Evolutionary conservation across 176 grass and related monocot species (phyloP), one percentile per base, ranked within the genome.

Genomic region (Oryza australiensis): DNA sequence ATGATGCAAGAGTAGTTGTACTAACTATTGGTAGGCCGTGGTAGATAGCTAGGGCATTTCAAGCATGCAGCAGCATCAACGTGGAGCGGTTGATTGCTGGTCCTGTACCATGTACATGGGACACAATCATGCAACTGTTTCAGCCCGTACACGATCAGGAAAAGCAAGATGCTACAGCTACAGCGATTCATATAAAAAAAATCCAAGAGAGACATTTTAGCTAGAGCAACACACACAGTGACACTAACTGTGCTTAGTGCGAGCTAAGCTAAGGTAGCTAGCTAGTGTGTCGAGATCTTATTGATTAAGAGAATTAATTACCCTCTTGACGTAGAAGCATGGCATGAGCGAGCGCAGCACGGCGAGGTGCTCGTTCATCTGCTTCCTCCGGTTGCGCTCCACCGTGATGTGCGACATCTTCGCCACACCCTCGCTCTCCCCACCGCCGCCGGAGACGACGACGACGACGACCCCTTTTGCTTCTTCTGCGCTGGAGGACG

Each of bases 361-460:
- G 49, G 76, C 20, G 63, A 95, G 79, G 70, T 92, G 88, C 64
- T 92, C 90, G 34, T 95, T 95, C 93, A 90, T 95, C 71, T 95
- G 93, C 90, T 95, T 95, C 90, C 93, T 90, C 78, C 93, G 87
- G 85, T 95, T 95, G 55, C 93, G 93, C 93, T 95, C 93, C 70
- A 95, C 93, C 55, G 93, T 70, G 37, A 95, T 92, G 83, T 95
- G 93, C 62, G 90, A 90, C 3, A 79, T 77, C 85, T 88, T 92
- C 30, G 9, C 27, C 60, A 26, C 62, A 0, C 37, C 69, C 20
- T 71, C 79, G 7, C 4, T 23, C 3, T 29, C 38, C 18, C 37
- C 43, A 27, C 34, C 68, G 22, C 62, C 9, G 14, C 2, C 24
- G 22, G 2, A 7, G 20, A 18, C 11, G 23, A 37, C 7, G 1